Base-by-base conservation (phyloP, 2,329 filamentous ascomycete species). In the Phialophora tarda region DNA sequence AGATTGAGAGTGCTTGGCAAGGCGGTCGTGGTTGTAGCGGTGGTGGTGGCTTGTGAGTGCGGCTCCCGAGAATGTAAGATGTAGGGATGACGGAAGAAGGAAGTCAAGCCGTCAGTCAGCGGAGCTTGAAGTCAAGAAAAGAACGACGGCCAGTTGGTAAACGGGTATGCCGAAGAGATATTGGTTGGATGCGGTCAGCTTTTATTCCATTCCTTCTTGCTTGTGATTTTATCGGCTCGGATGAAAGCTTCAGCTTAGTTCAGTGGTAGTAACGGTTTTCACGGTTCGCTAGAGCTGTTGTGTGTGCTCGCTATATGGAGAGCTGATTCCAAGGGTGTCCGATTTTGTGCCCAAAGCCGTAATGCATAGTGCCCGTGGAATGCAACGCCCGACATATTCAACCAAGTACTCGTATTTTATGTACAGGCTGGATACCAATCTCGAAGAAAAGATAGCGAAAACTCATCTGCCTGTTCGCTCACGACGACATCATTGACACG, bases 1-100 rank as follows among this genome's bases (percentile, higher is more conserved):
- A 69, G 75, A 80, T 47, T 71, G 38, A 44, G 14, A 6, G 5
- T n/a, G 38, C 14, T 17, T 4, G 14, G 14, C 14, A 38, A 62
- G 24, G 14, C 14, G 26, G 48, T n/a, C 2, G 34, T 17, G 14
- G 38, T 44, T 17, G 38, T 44, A 0, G 7, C 3, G 7, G 38
- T 44, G 38, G 38, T 44, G 2, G 7, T 7, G 7, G 38, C 38
- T 44, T 44, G 38, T 17, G 14, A 17, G 34, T 6, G 17, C 6
- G 14, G 4, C 17, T 4, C 14, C 1, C 24, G 26, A 26, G 26
- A 4, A 26, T 26, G 26, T 26, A 2, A 2, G 26, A 4, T 26
- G 26, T 4, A 26, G 26, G 26, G 26, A n/a, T n/a, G 26, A 26
- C 1, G 6, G 0, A 7, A 7, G 38, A 44, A n/a, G 17, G 4